Percentiles rank a stretch among this genome's conserved stretches.
These are phyloP conservation scores for Ogataea sp. DNA, from an alignment of 805 yeast genomes.

Conservation along the genomic window DNA sequence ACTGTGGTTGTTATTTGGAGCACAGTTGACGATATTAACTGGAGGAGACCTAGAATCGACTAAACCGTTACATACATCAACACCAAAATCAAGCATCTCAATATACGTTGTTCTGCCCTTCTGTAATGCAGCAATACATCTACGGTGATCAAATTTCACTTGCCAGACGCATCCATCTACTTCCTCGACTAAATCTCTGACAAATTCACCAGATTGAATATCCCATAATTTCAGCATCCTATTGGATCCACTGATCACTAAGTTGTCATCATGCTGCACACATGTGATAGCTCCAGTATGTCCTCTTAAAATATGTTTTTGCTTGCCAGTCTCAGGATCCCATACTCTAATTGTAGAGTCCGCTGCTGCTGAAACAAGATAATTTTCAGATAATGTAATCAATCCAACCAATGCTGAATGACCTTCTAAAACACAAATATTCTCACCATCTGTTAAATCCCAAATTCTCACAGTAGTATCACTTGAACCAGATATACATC, in stretches of 20 bases:
- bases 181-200: conserved; percentile 65
- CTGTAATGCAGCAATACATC: conserved; percentile 90
- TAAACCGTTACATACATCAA: conserved; percentile 11
- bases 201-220: conserved; percentile 64
- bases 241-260: conserved; percentile 85
- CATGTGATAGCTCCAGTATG: conserved; percentile 88
- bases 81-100: conserved; percentile 77
- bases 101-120: conserved; percentile 57
- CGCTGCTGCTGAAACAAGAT: conserved; percentile 90
- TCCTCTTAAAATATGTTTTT: conserved; percentile 65
- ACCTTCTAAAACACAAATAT: conserved; percentile 67
- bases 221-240: conserved; percentile 86
- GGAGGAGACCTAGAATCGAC: conserved; percentile 1
- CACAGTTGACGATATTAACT: too few species aligned
- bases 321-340: conserved; percentile 75
- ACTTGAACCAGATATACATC: conserved; percentile 88
- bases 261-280: conserved; percentile 78
- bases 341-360: conserved; percentile 88
- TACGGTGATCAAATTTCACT: conserved; percentile 73
- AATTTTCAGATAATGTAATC: conserved; percentile 65
- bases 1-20: too few species aligned
- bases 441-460: conserved; percentile 74
- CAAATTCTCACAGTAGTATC: conserved; percentile 85
- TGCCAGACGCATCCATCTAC: conserved; percentile 91
- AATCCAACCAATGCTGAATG: conserved; percentile 89